Base-by-base conservation (phyloP, 345 rosid genomes). In the Populus tremula region DNA sequence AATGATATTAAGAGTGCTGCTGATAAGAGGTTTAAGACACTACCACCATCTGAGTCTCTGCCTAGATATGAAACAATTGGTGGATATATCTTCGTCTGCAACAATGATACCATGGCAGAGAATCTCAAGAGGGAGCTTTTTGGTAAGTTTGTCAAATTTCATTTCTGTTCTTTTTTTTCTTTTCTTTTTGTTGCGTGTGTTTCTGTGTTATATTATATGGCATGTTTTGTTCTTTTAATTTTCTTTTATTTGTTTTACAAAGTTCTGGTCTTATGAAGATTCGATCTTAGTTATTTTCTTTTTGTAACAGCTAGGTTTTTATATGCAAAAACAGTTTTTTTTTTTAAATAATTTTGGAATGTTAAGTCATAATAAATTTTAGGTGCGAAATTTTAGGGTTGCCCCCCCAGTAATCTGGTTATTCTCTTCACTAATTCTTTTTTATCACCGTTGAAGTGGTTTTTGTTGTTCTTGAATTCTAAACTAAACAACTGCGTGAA, bases 1-100 rank as follows among this genome's bases (percentile, higher is more conserved):
- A 81, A 76, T 62, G 84, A 85, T 29, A 80, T 74, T 62, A 78
- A 68, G 79, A 71, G 14, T 54, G 85, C 53, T 29, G 81, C 66
- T 69, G 99, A 96, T 39, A 96, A 94, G 88, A 89, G 99, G 85
- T 96, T 96, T 63, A 96, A 96, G 89, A 96, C 98, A 0, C 94
- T 96, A 8, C 99, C 99, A 35, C 90, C 99, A 0, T 80, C 99
- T 0, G 99, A 96, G 76, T 82, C 99, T 35, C 82, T 96, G 72
- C 97, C 98, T 2, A 89, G 98, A 63, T 90, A 92, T 69, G 97
- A 96, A 84, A 90, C 95, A 29, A 84, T 96, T 17, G 99, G 99
- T 3, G 99, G 99, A 1, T 96, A 96, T 79, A 96, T 96, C 78
- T 94, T 96, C 69, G 99, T 96, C n/a, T 96, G 99, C 88, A 94